Conservation (phyloP, 768 basidiomycete species). For the Flagelloscypha sp. region DNA sequence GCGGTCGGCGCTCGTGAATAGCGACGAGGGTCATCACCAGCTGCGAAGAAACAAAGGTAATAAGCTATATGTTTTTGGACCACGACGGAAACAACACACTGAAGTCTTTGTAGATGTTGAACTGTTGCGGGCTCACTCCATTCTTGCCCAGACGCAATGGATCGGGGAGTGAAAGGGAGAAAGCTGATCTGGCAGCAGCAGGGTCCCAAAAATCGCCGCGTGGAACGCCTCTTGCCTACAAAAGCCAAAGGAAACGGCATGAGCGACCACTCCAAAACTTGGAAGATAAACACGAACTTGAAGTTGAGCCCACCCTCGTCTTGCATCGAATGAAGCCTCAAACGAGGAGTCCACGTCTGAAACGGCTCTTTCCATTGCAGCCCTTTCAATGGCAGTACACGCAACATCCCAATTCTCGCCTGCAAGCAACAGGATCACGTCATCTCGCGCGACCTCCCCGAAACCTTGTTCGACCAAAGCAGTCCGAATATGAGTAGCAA, state of each 20-base stretch:
- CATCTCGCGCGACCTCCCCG: conserved; percentile 81
- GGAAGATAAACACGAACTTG: too few relatives aligned
- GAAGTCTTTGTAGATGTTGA: conserved; percentile 93
- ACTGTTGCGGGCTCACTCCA: conserved; percentile 76
- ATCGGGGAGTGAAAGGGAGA: conserved; percentile 73
- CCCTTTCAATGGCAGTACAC: conserved; percentile 91
- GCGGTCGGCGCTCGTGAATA: too few relatives aligned
- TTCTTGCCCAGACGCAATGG: conserved; percentile 76
- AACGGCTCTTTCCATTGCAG: conserved; percentile 93
- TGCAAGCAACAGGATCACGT: conserved; percentile 70
- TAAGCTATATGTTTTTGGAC: not conserved
- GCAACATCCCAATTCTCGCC: conserved; percentile 91
- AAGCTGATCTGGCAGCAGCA: conserved; percentile 59
- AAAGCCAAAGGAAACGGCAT: too few relatives aligned
- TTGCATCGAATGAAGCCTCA: conserved; percentile 66
- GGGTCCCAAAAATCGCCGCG: conserved; percentile 95
- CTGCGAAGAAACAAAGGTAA: conserved; percentile 10
- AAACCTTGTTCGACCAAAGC: conserved; percentile 83
- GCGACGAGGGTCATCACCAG: conserved; percentile 16
- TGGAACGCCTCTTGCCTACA: conserved; percentile 56
- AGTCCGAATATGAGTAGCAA: conserved; percentile 81
- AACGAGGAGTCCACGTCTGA: conserved; percentile 91
- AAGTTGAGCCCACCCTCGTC: too few relatives aligned
- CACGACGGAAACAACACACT: conserved; percentile 41
- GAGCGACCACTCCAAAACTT: too few relatives aligned